Evolutionary conservation across 2,329 filamentous ascomycete species (phyloP), one percentile per base, ranked within the genome.

Genomic region (Sphaerulina vaccinii): DNA sequence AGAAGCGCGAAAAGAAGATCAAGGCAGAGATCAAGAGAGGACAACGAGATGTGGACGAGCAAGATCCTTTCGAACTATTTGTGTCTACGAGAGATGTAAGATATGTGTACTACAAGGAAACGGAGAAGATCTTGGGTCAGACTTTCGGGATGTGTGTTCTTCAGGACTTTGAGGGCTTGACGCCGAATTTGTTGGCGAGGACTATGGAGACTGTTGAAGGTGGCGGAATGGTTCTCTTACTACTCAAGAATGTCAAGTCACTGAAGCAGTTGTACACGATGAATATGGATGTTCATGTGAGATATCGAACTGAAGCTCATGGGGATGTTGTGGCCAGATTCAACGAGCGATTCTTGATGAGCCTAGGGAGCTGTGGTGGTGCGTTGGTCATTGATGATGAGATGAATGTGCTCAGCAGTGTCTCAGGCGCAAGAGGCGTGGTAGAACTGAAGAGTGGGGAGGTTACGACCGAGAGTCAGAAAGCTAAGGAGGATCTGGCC

Each of bases 31-130:
- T 99, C 72, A 96, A 95, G 76, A 83, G 90, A 64, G 93, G 93
- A 38, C 90, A 91, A 61, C 84, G 95, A 67, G 93, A 99, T 72
- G 83, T 88, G 57, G 96, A 99, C 71, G 82, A 84, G 49, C 90
- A 95, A 69, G 93, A 99, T 69, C 88, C 93, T 0, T 99, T 99
- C 76, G 93, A 99, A 74, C 82, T 97, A 49, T 99, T 97, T 74
- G 87, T 97, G 64, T 93, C 90, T 52, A 84, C 96, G 51, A 88
- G 97, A 75, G 90, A 96, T 72, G 96, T 99, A 70, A 88, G 93
- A 71, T 99, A 99, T 81, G 90, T 93, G 52, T 99, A 96, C 79
- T 99, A 99, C 79, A 99, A 99, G 75, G 93, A 99, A 76, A 97
- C 93, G 22, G 93, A 99, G 67, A 97, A 96, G 79, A 96, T 99